phyloP scores from a whole-genome alignment of 2,329 filamentous ascomycete species.

The Fusarium sulawesiense region DNA sequence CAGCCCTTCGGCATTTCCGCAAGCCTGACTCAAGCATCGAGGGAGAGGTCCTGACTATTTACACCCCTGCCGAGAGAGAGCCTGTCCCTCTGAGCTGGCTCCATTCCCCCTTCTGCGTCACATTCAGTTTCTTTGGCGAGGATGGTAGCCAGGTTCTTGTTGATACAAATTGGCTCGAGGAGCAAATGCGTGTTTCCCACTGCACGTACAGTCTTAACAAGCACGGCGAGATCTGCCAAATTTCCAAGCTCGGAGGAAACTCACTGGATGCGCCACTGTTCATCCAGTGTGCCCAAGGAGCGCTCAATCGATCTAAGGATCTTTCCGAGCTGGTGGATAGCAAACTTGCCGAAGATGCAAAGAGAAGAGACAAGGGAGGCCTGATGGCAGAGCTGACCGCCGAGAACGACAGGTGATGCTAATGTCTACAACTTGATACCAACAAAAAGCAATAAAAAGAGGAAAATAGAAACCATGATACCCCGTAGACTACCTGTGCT shows the following conservation, averaged over 20 bases:
- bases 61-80: constrained; percentile 85
- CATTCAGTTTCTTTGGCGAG: constrained; percentile 84
- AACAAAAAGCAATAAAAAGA: constrained; percentile 30
- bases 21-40: constrained; percentile 90
- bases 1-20: constrained; percentile 89
- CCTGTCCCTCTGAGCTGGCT: constrained; percentile 91
- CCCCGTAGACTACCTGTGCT: constrained; percentile 38
- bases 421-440: constrained; percentile 24
- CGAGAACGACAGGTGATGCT: constrained; percentile 77
- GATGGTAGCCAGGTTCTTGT: constrained; percentile 74
- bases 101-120: constrained; percentile 91
- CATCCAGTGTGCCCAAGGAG: constrained; percentile 79
- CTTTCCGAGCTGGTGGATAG: constrained; percentile 79
- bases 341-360: constrained; percentile 80
- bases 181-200: constrained; percentile 78
- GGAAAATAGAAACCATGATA: constrained; percentile 47
- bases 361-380: constrained; percentile 81
- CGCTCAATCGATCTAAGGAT: constrained; percentile 82
- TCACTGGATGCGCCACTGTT: constrained; percentile 83
- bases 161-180: constrained; percentile 80
- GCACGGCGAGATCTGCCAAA: constrained; percentile 89
- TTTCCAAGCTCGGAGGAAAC: constrained; percentile 88
- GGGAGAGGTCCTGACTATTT: constrained; percentile 85
- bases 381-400: constrained; percentile 81
- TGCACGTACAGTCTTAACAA: constrained; percentile 88